phyloP scores from a whole-genome alignment of 768 basidiomycete genomes.

The Cystofilobasidium capitatum region DNA sequence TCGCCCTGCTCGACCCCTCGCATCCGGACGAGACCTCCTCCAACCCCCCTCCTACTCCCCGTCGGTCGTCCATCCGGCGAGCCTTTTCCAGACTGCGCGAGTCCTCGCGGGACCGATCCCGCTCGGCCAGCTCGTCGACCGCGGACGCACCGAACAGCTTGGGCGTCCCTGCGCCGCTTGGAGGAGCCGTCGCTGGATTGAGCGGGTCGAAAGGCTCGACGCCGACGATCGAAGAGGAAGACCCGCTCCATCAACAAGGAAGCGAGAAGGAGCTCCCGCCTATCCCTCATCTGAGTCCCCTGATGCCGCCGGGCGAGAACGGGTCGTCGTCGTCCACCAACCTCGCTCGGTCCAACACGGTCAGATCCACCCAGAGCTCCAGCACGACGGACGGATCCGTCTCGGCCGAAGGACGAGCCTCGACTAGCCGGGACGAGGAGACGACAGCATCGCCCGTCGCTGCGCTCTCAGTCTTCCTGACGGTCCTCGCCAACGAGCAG shows the following conservation, averaged over 20 bases:
- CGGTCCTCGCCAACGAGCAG: slow-evolving; percentile 60
- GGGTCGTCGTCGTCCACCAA: background rate
- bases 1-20: background rate
- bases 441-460: slow-evolving; percentile 30
- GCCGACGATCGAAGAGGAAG: slow-evolving; percentile 6
- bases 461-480: slow-evolving; percentile 67
- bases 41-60: background rate
- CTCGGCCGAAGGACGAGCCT: background rate
- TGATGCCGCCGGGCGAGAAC: no score
- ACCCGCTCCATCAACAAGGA: background rate
- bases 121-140: no score
- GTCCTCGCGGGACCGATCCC: background rate
- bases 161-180: no score
- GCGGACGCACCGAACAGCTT: background rate
- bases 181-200: background rate
- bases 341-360: background rate
- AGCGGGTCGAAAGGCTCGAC: background rate
- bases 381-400: background rate
- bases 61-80: background rate
- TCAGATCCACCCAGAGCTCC: background rate
- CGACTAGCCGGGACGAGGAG: background rate
- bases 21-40: background rate
- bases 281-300: no score
- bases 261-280: background rate
- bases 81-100: background rate